Conservation (phyloP, 2,329 filamentous ascomycete species). For the Cordyceps tenuipes region DNA sequence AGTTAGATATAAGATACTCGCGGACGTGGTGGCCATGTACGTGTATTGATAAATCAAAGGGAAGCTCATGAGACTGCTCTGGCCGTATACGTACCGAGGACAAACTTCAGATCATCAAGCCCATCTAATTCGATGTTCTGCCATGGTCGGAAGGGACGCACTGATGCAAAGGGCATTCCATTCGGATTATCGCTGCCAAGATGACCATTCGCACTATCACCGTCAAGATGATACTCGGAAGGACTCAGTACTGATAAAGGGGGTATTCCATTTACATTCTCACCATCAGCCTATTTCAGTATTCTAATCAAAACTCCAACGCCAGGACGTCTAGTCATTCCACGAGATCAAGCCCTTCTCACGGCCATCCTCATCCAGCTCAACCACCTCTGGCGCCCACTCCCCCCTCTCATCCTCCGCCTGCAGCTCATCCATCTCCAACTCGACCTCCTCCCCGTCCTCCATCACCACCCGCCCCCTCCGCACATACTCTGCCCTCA, state of each 20-base stretch:
- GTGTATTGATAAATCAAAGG: not conserved
- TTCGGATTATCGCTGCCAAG: no score
- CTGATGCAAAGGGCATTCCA: no score
- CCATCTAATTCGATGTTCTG: no score
- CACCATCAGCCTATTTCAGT: not conserved
- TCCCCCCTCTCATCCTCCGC: slow-evolving; percentile 47
- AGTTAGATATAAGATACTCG: no score
- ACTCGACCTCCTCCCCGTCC: slow-evolving; percentile 41
- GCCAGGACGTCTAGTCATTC: slow-evolving; percentile 21
- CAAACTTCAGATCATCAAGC: not conserved
- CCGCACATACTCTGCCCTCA: slow-evolving; percentile 41
- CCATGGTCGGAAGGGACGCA: no score
- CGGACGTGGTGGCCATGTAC: not conserved
- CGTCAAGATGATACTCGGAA: no score
- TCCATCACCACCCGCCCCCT: slow-evolving; percentile 42
- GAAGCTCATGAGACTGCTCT: not conserved
- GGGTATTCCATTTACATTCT: no score
- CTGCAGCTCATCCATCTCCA: slow-evolving; percentile 41
- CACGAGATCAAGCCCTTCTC: slow-evolving; percentile 45
- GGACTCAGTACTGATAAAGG: no score
- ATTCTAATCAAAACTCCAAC: not conserved
- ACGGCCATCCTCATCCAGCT: slow-evolving; percentile 43
- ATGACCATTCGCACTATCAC: no score
- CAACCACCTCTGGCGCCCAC: slow-evolving; percentile 44
- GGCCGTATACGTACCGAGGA: not conserved